Conservation (phyloP, 23 red algal genomes). For the Gracilaria domingensis region DNA sequence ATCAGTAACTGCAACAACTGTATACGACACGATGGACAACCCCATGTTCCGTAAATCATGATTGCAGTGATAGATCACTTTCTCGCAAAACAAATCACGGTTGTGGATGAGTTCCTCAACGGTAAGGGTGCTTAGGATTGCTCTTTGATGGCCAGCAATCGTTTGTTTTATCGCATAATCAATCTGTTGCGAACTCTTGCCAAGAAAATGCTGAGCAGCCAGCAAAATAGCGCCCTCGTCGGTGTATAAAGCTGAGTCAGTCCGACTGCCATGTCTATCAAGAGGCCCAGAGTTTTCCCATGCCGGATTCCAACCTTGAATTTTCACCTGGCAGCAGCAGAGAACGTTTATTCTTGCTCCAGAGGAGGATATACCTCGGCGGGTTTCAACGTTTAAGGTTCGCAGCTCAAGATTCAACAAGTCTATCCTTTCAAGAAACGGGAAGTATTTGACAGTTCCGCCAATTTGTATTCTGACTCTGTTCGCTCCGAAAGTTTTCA, state of each 20-base stretch:
- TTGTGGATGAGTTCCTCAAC: constrained; percentile 70
- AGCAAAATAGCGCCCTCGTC: constrained; percentile 67
- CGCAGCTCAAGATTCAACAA: constrained; percentile 64
- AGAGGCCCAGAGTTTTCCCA: not conserved
- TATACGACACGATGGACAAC: constrained; percentile 59
- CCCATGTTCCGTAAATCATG: constrained; percentile 73
- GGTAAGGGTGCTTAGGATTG: constrained; percentile 66
- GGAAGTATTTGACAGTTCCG: constrained; percentile 39
- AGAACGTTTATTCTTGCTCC: constrained; percentile 62
- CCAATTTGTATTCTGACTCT: constrained; percentile 44
- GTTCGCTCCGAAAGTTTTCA: constrained; percentile 46
- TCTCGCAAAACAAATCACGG: constrained; percentile 48
- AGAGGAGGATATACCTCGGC: constrained; percentile 6
- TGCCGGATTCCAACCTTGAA: constrained; percentile 55
- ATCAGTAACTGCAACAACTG: constrained; percentile 57
- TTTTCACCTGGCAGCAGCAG: constrained; percentile 56
- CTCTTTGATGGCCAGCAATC: constrained; percentile 70
- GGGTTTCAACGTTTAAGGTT: constrained; percentile 55
- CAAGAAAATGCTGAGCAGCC: constrained; percentile 82
- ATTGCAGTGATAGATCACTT: constrained; percentile 7
- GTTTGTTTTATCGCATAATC: constrained; percentile 58
- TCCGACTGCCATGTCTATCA: not conserved
- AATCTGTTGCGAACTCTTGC: constrained; percentile 59
- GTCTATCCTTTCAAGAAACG: constrained; percentile 53
- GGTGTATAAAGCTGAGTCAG: not conserved